Base-by-base conservation (phyloP, 441 rosid species). In the Adansonia madagascariensis region DNA sequence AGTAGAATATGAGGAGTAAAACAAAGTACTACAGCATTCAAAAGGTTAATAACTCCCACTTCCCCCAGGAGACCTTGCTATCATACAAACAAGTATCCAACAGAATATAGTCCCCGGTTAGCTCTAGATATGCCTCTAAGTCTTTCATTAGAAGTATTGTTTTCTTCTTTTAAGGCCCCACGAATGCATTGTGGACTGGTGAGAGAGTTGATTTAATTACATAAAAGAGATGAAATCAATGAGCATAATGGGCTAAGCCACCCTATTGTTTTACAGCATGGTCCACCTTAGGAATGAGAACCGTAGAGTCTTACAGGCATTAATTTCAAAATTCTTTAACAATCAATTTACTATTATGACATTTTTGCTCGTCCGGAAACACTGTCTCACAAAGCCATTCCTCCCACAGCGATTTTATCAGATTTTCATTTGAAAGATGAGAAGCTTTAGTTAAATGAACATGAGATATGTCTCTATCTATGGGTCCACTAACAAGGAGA, bases 401-500 rank as follows among this genome's bases (percentile, higher is more conserved):
- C 22, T 27, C n/a, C 61, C 3, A n/a, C 12, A 52, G 4, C 61
- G 52, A n/a, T 71, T 15, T 22, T 35, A n/a, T 71, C 46, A 52
- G 12, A 15, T 6, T 52, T 52, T 15, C 8, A 15, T 50, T 27
- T 50, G 50, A 15, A 52, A 27, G 20, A 50, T 14, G 22, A 71
- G 46, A n/a, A 53, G 61, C 44, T 71, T 71, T 71, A 52, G 39
- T 27, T 27, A 71, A 53, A 53, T 2, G 15, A 31, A 71, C 4
- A 11, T 3, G 27, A 71, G 62, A 71, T 15, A 71, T 31, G n/a
- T 71, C 27, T n/a, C n/a, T n/a, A n/a, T 17, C 9, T 17, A 71
- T 9, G 27, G 49, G 49, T 71, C 75, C 47, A n/a, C 47, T 35
- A 31, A 53, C 27, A 71, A 53, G 75, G 12, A 52, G 59, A 50